Percentiles rank a stretch among this genome's conserved stretches.
Conservation (phyloP, 345 rosid genomes). For the Heritiera littoralis region DNA sequence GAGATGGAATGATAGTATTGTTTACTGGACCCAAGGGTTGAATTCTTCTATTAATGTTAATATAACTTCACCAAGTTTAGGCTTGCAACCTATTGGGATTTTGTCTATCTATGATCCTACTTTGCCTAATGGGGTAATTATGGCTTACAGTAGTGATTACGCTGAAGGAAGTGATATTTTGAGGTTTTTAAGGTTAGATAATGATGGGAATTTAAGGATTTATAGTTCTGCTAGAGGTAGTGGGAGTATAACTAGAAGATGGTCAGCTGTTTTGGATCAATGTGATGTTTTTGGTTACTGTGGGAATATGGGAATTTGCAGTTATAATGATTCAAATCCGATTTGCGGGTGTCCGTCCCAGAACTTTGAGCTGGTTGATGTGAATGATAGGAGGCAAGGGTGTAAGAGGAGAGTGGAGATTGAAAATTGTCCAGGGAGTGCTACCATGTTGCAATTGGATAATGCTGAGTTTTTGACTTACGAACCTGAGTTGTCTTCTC, state of each 20-base stretch:
- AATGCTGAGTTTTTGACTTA: constrained; percentile 58
- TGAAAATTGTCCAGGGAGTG: constrained; percentile 47
- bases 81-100: constrained; percentile 47
- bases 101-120: constrained; percentile 43
- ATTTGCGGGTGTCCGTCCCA: constrained; percentile 61
- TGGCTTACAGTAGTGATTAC: constrained; percentile 58
- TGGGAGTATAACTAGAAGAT: constrained; percentile 31
- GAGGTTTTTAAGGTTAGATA: constrained; percentile 58
- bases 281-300: constrained; percentile 67
- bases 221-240: constrained; percentile 41
- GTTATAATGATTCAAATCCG: constrained; percentile 45
- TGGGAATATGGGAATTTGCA: constrained; percentile 66
- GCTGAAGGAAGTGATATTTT: constrained; percentile 50
- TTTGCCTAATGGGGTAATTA: constrained; percentile 22
- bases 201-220: constrained; percentile 68
- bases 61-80: constrained; percentile 48
- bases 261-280: constrained; percentile 67
- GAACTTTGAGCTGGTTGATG: constrained; percentile 61
- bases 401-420: constrained; percentile 63
- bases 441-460: constrained; percentile 49
- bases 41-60: constrained; percentile 44
- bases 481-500: constrained; percentile 40
- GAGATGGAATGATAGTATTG: constrained; percentile 47
- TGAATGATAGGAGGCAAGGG: constrained; percentile 49
- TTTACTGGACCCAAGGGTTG: constrained; percentile 53